Percentiles rank a stretch among this genome's conserved stretches.
phyloP scores from a whole-genome alignment of 2,329 filamentous ascomycete genomes.

The Sporothrix luriei region DNA sequence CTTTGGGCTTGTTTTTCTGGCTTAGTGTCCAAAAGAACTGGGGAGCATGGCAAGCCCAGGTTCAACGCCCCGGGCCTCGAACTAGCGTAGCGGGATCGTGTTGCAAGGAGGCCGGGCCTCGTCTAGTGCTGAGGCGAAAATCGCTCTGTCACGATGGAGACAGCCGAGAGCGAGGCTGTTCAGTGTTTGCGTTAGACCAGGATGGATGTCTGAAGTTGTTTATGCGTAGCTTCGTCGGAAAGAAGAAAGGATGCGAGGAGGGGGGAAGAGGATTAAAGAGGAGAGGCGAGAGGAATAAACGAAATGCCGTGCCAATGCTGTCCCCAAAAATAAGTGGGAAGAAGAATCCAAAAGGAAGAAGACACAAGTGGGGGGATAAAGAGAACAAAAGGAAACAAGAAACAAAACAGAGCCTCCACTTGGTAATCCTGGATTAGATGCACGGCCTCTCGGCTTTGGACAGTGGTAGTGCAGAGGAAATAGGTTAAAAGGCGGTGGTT shows the following conservation, averaged over 20 bases:
- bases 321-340: neutral
- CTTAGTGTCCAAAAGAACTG: constrained; percentile 14
- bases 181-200: neutral
- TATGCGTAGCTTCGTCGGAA: neutral
- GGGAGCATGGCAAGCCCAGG: neutral
- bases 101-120: constrained; percentile 14
- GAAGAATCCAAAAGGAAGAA: neutral
- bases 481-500: neutral
- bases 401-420: constrained; percentile 12
- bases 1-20: neutral
- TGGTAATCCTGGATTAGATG: neutral
- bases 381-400: constrained; percentile 9
- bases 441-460: constrained; percentile 18
- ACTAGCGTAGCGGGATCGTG: constrained; percentile 26
- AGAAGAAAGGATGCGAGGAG: neutral
- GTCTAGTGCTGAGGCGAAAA: neutral
- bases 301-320: constrained; percentile 16
- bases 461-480: neutral
- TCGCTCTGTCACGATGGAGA: constrained; percentile 3
- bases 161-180: constrained; percentile 6
- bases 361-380: neutral
- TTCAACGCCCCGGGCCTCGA: constrained; percentile 20
- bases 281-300: too few relatives aligned
- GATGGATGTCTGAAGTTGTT: neutral
- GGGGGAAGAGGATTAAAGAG: neutral